Percentiles rank a stretch among this genome's conserved stretches.
Conservation (phyloP, 352 stramenopile species). For the Globisporangium nodosum region DNA sequence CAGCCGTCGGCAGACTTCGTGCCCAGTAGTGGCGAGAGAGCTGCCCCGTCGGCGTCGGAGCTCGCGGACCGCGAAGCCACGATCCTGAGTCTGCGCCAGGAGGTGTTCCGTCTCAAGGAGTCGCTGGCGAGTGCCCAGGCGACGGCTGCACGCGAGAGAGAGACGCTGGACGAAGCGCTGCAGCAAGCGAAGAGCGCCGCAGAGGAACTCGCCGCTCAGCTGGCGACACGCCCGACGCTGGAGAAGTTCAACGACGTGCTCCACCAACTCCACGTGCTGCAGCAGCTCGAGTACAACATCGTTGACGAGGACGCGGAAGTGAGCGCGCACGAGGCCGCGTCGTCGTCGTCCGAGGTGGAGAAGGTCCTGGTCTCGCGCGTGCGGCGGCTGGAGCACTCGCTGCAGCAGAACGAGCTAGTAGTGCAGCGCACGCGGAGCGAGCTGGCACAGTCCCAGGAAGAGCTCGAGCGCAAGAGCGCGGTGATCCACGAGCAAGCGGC, state of each 20-base stretch:
- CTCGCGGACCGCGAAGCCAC: slow-evolving; percentile 51
- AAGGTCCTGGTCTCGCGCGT: slow-evolving; percentile 62
- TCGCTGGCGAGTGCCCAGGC: slow-evolving; percentile 20
- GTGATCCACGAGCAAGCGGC: slow-evolving; percentile 47
- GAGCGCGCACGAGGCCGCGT: slow-evolving; percentile 13
- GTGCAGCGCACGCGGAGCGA: slow-evolving; percentile 28
- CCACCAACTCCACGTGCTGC: slow-evolving; percentile 88
- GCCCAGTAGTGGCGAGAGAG: background rate
- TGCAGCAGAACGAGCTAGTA: slow-evolving; percentile 58
- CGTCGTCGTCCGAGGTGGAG: slow-evolving; percentile 34
- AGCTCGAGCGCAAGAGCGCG: slow-evolving; percentile 24
- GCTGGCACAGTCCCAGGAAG: slow-evolving; percentile 24
- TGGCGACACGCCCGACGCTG: slow-evolving; percentile 72
- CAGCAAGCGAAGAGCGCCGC: slow-evolving; percentile 18
- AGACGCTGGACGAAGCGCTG: slow-evolving; percentile 26
- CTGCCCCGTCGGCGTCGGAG: slow-evolving; percentile 15
- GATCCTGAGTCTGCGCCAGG: slow-evolving; percentile 46
- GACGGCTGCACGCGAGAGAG: slow-evolving; percentile 21
- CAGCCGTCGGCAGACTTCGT: background rate
- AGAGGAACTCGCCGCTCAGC: slow-evolving; percentile 31
- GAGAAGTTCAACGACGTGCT: slow-evolving; percentile 86
- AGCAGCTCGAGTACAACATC: slow-evolving; percentile 89
- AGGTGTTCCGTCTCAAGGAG: slow-evolving; percentile 58
- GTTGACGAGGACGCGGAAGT: slow-evolving; percentile 56
- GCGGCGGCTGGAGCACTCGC: slow-evolving; percentile 58